These are phyloP conservation scores for Alternaria panax DNA, from an alignment of 2,329 filamentous ascomycete genomes.

Conservation along the genomic window DNA sequence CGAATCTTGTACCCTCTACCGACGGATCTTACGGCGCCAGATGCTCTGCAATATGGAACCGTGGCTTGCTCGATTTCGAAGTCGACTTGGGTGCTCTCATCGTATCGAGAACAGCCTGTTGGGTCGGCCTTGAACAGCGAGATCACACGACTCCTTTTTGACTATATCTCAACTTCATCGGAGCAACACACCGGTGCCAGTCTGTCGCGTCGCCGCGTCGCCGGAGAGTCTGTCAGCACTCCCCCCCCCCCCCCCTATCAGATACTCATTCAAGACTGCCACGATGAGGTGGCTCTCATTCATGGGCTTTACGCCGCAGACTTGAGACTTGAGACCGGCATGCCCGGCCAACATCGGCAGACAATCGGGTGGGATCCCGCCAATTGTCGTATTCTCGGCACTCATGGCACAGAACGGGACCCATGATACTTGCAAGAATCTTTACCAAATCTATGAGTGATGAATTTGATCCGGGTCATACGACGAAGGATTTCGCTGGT, in stretches of 20 bases:
- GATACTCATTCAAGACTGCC: background rate
- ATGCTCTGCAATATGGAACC: background rate
- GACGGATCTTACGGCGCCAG: background rate
- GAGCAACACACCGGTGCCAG: background rate
- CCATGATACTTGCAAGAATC: background rate
- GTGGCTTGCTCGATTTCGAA: background rate
- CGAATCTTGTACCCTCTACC: background rate
- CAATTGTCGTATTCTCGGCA: no score
- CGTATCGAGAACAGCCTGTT: background rate
- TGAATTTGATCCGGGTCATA: background rate
- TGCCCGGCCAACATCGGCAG: background rate
- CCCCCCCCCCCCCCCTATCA: no score
- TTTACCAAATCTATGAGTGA: background rate
- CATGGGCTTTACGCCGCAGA: background rate
- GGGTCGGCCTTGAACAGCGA: background rate
- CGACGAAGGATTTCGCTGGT: background rate
- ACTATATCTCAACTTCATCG: background rate
- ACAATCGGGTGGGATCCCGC: background rate
- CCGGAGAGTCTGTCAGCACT: background rate
- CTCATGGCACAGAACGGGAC: background rate
- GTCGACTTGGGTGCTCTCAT: background rate
- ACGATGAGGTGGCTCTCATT: background rate
- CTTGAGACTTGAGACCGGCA: background rate
- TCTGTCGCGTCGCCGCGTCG: background rate
- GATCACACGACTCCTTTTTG: background rate